Evolutionary conservation across 192 early-diverging fungal species (phyloP).

Genomic region (Globomyces pollinis-pini): DNA sequence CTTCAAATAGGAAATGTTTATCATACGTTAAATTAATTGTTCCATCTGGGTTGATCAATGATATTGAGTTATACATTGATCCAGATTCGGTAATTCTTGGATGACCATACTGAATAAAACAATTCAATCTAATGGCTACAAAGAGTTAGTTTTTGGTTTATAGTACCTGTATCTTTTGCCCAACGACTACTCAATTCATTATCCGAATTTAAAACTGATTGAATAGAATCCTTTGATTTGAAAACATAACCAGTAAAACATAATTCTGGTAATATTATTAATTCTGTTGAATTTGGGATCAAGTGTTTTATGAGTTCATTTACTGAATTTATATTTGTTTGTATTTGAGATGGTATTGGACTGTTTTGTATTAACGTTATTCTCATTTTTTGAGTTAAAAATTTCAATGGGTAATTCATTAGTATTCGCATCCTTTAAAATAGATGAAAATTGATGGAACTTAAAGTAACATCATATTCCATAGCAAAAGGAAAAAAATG

Average conservation of each 20-base stretch:
- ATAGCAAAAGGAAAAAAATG: too few species aligned
- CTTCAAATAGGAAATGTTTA: conserved; percentile 61
- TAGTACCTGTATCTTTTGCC: conserved; percentile 23
- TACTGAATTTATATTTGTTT: background rate
- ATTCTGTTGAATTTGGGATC: conserved; percentile 31
- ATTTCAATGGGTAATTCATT: background rate
- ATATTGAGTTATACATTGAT: conserved; percentile 51
- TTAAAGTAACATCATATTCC: too few species aligned
- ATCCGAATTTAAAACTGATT: conserved; percentile 40
- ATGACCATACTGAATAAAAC: conserved; percentile 63
- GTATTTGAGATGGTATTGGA: background rate
- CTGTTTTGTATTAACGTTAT: background rate
- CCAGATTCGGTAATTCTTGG: conserved; percentile 44
- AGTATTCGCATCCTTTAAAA: background rate
- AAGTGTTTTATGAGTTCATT: background rate
- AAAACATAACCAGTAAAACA: conserved; percentile 72
- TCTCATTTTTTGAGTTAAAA: conserved; percentile 1
- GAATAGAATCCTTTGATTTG: conserved; percentile 43
- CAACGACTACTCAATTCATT: background rate
- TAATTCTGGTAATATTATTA: conserved; percentile 72
- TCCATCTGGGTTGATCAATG: conserved; percentile 40
- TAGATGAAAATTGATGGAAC: too few species aligned
- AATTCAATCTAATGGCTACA: conserved; percentile 39
- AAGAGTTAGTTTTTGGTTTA: too few species aligned
- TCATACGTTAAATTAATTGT: conserved; percentile 57